phyloP scores from a whole-genome alignment of 495 filamentous ascomycete species.

The Aspergillus asperescens region DNA sequence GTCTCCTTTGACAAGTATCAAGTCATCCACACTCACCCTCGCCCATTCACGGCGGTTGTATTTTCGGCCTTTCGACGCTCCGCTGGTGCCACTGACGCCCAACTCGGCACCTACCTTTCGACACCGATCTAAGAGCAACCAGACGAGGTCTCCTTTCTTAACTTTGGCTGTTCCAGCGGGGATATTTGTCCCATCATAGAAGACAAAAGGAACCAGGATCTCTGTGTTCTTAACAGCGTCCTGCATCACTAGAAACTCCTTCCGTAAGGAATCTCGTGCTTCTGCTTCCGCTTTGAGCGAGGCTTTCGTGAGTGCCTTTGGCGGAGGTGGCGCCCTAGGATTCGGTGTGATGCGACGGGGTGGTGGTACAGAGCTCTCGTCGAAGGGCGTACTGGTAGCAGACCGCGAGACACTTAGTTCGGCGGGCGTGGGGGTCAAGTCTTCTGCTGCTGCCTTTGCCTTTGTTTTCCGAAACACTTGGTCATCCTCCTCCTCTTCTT shows the following conservation, averaged over 20 bases:
- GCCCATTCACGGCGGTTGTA: constrained; percentile 82
- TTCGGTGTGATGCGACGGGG: constrained; percentile 60
- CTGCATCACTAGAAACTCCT: constrained; percentile 79
- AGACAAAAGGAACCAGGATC: constrained; percentile 90
- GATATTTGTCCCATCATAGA: constrained; percentile 97
- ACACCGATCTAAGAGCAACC: constrained; percentile 87
- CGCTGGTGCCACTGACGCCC: constrained; percentile 57
- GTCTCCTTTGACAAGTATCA: constrained; percentile 88
- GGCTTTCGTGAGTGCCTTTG: constrained; percentile 81
- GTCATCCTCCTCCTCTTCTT: constrained; percentile 45
- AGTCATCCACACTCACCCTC: constrained; percentile 87
- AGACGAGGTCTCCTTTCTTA: constrained; percentile 87
- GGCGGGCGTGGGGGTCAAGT: constrained; percentile 31
- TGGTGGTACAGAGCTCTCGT: constrained; percentile 32
- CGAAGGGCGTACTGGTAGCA: constrained; percentile 36
- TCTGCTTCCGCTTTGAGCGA: constrained; percentile 75
- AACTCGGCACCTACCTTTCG: constrained; percentile 83
- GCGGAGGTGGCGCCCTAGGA: constrained; percentile 58
- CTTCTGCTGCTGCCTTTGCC: constrained; percentile 21
- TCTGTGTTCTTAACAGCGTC: constrained; percentile 85
- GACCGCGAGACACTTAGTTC: constrained; percentile 34
- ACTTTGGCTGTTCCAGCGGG: constrained; percentile 73
- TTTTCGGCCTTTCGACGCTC: constrained; percentile 49
- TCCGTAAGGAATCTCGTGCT: constrained; percentile 73
- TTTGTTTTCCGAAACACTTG: not conserved